Percentiles rank a stretch among this genome's conserved stretches.
These are phyloP conservation scores for Starmerella sp. DNA, from an alignment of 805 yeast species.

Conservation along the genomic window DNA sequence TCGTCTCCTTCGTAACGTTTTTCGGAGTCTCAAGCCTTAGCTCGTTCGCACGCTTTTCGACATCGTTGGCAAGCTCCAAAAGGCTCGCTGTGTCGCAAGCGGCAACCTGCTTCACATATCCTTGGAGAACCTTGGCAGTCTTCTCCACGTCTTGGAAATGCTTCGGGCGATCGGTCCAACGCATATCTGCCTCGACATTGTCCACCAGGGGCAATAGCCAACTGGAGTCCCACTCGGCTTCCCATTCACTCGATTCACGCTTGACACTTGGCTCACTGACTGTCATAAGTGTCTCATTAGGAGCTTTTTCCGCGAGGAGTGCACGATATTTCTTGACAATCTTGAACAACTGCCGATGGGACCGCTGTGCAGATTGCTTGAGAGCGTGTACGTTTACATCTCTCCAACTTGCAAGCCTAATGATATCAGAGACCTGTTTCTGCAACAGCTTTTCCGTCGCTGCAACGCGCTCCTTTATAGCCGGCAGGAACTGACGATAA, in stretches of 20 bases:
- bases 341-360: slow-evolving; percentile 77
- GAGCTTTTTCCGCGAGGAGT: slow-evolving; percentile 38
- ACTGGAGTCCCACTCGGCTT: background rate
- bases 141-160: slow-evolving; percentile 42
- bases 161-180: slow-evolving; percentile 48
- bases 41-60: slow-evolving; percentile 46
- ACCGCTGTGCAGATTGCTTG: slow-evolving; percentile 83
- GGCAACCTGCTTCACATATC: slow-evolving; percentile 32
- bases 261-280: background rate
- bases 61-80: slow-evolving; percentile 44
- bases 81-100: slow-evolving; percentile 34
- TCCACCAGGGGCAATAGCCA: background rate
- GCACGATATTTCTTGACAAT: slow-evolving; percentile 70
- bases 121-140: slow-evolving; percentile 47
- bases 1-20: slow-evolving; percentile 56
- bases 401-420: slow-evolving; percentile 89
- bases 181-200: slow-evolving; percentile 8
- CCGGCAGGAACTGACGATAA: slow-evolving; percentile 52
- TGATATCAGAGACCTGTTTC: slow-evolving; percentile 74
- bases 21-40: slow-evolving; percentile 71
- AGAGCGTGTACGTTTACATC: slow-evolving; percentile 90
- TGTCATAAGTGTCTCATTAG: background rate
- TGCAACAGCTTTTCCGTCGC: slow-evolving; percentile 45
- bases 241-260: background rate
- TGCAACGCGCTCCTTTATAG: slow-evolving; percentile 38